Base-by-base conservation (phyloP, 345 rosid species). In the Zanthoxylum bungeanum region DNA sequence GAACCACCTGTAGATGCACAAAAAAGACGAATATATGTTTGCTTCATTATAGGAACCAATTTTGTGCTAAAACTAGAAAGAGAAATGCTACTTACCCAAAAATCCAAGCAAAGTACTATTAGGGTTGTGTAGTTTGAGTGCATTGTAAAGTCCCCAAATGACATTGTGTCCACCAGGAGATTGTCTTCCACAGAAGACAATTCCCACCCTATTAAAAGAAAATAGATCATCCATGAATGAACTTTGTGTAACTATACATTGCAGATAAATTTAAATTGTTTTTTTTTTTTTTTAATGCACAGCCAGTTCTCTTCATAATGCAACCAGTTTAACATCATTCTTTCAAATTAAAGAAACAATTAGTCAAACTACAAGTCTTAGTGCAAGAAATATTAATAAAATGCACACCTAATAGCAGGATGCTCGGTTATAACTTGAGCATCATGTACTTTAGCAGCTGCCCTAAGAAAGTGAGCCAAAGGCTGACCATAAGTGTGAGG, bases 101-200 rank as follows among this genome's bases (percentile, higher is more conserved):
- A 95, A 95, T 57, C 99, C 98, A 33, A 93, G 85, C 75, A 95
- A 82, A 66, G 83, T 78, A 67, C 81, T 91, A 16, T 80, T 85
- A 1, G 94, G 82, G 75, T 95, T 93, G 89, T 93, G 97, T 55
- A 77, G 77, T 69, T 95, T 87, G 61, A 95, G 92, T 65, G 98
- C 99, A 60, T 81, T 60, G 77, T 77, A 76, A 71, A 95, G 97
- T 40, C 98, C 99, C 98, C 98, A 95, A 44, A 95, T 57, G 49
- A 95, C 99, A 79, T 95, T 95, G 76, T 95, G 99, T 57, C 98
- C 98, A 73, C 96, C 99, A 0, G 99, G 99, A 52, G 99, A 91
- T 68, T 95, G 99, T 80, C 99, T 89, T 66, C 99, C 99, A 77
- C 91, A 87, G 71, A 95, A 93, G 66, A 93, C 94, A 56, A 95